Evolutionary conservation across 768 basidiomycete genomes (phyloP), one percentile per base, ranked within the genome.

Genomic region (Saitozyma podzolica): DNA sequence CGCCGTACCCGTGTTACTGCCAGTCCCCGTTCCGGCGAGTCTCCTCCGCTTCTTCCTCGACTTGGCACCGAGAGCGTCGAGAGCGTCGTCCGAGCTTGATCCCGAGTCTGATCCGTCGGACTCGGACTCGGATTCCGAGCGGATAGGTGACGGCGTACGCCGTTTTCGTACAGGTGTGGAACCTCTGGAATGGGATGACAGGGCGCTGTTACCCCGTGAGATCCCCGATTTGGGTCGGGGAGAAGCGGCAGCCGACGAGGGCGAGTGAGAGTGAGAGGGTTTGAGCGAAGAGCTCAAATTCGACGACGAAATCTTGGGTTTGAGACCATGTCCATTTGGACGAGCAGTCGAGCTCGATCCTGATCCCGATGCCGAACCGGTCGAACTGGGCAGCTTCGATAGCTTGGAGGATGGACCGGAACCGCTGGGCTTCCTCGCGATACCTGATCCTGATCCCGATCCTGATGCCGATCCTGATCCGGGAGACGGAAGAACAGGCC

Each of bases 111-210:
- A 59, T n/a, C 50, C 63, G 20, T 56, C 56, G 13, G 62, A 66
- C 40, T 68, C 68, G 4, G 68, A 65, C 39, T 69, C 64, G 1
- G 63, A 69, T 57, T 65, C 50, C 42, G 49, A 62, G 52, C 50
- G 62, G 29, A 48, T 55, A 0, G 62, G 68, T n/a, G 64, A 66
- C 40, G 20, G 48, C 14, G 47, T 54, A 16, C 0, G 59, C 51
- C 9, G 56, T 51, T 43, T 54, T 61, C 37, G 0, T 53, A 8
- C 10, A 29, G 29, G 29, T 40, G 40, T 50, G 37, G n/a, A 14
- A 48, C 47, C 19, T 14, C 47, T 50, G 45, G 17, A 47, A 54
- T 50, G 51, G 10, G 43, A n/a, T 1, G 50, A 13, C 19, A 29
- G 29, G 5, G 29, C 29, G 29, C 29, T 29, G 29, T 29, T 29